Evolutionary conservation across 1,284 basidiomycete genomes (phyloP).

Genomic region (Porogramme epimiltina): DNA sequence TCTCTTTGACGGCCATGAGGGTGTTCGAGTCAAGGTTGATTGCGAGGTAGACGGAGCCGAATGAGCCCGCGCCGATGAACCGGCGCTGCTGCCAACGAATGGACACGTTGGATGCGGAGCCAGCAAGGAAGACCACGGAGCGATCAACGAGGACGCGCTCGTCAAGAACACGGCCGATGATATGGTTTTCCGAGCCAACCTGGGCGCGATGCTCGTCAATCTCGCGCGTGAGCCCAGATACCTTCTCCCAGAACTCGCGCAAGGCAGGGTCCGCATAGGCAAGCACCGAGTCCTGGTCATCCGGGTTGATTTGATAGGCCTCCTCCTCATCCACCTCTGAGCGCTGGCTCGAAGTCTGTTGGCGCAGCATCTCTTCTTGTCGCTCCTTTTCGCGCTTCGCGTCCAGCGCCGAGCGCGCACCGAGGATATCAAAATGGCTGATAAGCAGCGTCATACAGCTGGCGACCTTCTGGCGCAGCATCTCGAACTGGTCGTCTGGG

Average conservation of each 20-base stretch:
- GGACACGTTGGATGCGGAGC: slow-evolving; percentile 92
- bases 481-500: slow-evolving; percentile 85
- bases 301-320: slow-evolving; percentile 34
- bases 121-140: slow-evolving; percentile 89
- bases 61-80: slow-evolving; percentile 97
- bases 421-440: slow-evolving; percentile 97
- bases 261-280: slow-evolving; percentile 64
- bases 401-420: slow-evolving; percentile 86
- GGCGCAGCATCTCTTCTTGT: slow-evolving; percentile 71
- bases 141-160: slow-evolving; percentile 90
- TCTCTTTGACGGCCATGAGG: slow-evolving; percentile 99
- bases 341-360: slow-evolving; percentile 50
- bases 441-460: slow-evolving; percentile 96
- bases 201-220: slow-evolving; percentile 61
- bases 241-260: slow-evolving; percentile 74
- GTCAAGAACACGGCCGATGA: slow-evolving; percentile 88
- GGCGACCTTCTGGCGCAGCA: slow-evolving; percentile 90
- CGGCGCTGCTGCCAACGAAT: slow-evolving; percentile 99
- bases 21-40: slow-evolving; percentile 97
- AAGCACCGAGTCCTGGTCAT: slow-evolving; percentile 38
- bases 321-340: slow-evolving; percentile 53
- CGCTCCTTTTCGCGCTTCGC: slow-evolving; percentile 90
- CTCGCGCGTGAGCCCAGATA: slow-evolving; percentile 44
- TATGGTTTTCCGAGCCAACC: slow-evolving; percentile 69
- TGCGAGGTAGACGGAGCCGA: slow-evolving; percentile 97